Conservation (phyloP, 352 stramenopile genomes). For the Phytophthora nicotianae region DNA sequence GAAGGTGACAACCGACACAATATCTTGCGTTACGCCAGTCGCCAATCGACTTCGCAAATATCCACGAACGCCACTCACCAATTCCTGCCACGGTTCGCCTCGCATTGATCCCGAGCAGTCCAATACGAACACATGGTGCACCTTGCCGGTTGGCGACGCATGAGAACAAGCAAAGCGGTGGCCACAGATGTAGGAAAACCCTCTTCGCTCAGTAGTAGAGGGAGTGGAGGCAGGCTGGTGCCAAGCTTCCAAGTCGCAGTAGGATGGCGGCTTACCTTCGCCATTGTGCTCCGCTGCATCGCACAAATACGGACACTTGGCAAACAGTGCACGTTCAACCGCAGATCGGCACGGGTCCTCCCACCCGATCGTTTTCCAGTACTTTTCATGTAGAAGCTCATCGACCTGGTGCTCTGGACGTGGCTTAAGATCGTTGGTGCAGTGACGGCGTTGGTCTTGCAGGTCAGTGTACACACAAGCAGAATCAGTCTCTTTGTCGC, state of each 20-base stretch:
- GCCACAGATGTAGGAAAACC: slow-evolving; percentile 31
- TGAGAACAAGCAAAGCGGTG: slow-evolving; percentile 49
- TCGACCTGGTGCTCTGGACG: slow-evolving; percentile 34
- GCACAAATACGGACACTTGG: slow-evolving; percentile 43
- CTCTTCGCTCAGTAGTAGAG: not conserved
- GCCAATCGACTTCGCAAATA: slow-evolving; percentile 43
- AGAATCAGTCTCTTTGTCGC: slow-evolving; percentile 16
- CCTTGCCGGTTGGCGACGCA: slow-evolving; percentile 8
- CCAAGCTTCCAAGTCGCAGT: slow-evolving; percentile 40
- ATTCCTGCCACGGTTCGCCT: slow-evolving; percentile 32
- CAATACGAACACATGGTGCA: slow-evolving; percentile 57
- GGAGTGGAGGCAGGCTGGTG: slow-evolving; percentile 13
- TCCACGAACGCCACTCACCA: slow-evolving; percentile 25
- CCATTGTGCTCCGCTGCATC: slow-evolving; percentile 39
- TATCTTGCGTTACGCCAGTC: slow-evolving; percentile 28
- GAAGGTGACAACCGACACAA: slow-evolving; percentile 54
- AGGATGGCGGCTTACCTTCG: slow-evolving; percentile 25
- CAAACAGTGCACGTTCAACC: slow-evolving; percentile 34
- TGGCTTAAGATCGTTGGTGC: slow-evolving; percentile 26
- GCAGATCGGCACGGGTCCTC: slow-evolving; percentile 48
- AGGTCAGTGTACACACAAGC: slow-evolving; percentile 38
- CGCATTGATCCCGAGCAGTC: slow-evolving; percentile 57
- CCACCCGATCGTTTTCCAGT: slow-evolving; percentile 57
- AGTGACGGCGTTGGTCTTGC: slow-evolving; percentile 44
- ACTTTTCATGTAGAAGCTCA: slow-evolving; percentile 50